A percentile compares a stretch with the other conserved stretches of the same genome.
These are phyloP conservation scores for Cryptococcus jaspeensis DNA, from an alignment of 1,284 basidiomycete species.

Conservation along the genomic window DNA sequence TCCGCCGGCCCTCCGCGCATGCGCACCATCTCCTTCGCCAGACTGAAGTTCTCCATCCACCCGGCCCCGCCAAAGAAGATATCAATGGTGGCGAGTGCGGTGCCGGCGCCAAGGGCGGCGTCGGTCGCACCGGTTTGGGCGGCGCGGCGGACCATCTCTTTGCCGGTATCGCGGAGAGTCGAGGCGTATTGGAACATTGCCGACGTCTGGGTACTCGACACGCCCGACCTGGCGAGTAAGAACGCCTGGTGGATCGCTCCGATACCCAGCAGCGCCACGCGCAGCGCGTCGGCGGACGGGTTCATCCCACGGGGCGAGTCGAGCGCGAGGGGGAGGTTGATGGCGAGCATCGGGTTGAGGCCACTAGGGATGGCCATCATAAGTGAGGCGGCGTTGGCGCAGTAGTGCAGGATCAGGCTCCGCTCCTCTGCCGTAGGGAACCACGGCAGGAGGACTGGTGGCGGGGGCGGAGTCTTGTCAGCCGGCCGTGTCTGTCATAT, in stretches of 20 bases:
- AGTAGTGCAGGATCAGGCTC: constrained; percentile 48
- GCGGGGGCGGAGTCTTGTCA: constrained; percentile 7
- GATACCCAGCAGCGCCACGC: constrained; percentile 51
- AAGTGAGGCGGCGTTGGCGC: constrained; percentile 49
- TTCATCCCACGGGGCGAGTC: constrained; percentile 46
- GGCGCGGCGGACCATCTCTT: constrained; percentile 39
- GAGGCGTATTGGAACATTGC: constrained; percentile 44
- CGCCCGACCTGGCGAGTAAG: constrained; percentile 45
- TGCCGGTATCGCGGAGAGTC: constrained; percentile 39
- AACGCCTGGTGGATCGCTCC: constrained; percentile 53
- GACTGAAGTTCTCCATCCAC: constrained; percentile 54
- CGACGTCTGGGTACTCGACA: constrained; percentile 36
- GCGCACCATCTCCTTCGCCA: constrained; percentile 52
- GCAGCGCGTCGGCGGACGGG: constrained; percentile 49
- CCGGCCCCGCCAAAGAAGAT: constrained; percentile 56
- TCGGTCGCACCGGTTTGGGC: constrained; percentile 40
- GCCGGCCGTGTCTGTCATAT: not conserved
- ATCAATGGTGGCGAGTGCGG: constrained; percentile 53
- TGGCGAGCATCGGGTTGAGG: constrained; percentile 53
- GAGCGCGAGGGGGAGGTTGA: constrained; percentile 52
- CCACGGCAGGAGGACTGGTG: constrained; percentile 45
- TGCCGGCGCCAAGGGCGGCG: constrained; percentile 52
- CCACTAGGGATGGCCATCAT: constrained; percentile 54
- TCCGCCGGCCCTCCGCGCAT: constrained; percentile 51
- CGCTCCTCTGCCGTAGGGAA: constrained; percentile 50